Percentiles rank a stretch among this genome's conserved stretches.
These are phyloP conservation scores for Malassezia japonica DNA, from an alignment of 1,284 basidiomycete species.

Conservation along the genomic window DNA sequence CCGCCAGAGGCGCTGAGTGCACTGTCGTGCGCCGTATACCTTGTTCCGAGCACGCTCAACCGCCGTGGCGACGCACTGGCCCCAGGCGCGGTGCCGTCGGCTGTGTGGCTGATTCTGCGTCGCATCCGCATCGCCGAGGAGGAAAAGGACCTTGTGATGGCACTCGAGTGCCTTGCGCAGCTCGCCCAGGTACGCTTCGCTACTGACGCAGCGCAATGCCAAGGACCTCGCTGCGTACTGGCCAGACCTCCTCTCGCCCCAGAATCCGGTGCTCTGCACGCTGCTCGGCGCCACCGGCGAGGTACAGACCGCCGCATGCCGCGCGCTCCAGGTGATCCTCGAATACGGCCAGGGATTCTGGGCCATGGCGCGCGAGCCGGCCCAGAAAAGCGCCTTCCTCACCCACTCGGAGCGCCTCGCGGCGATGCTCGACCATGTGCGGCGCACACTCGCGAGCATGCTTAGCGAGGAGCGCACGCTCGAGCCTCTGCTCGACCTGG, in stretches of 20 bases:
- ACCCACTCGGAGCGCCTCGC: slow-evolving; percentile 12
- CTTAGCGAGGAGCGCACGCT: background rate
- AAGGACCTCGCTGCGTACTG: slow-evolving; percentile 2
- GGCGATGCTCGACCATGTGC: background rate
- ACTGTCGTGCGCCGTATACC: no score
- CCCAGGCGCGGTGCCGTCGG: background rate
- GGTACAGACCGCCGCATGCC: background rate
- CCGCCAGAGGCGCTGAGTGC: no score
- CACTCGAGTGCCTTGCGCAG: background rate
- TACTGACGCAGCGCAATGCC: background rate
- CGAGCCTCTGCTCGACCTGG: background rate
- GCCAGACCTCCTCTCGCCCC: background rate
- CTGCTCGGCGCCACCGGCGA: background rate
- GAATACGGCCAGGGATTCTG: slow-evolving; percentile 2
- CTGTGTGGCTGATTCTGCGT: background rate
- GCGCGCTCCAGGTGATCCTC: background rate
- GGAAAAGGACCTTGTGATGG: no score
- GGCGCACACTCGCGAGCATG: background rate
- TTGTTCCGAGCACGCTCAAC: no score
- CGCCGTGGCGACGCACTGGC: background rate
- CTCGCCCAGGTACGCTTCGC: background rate
- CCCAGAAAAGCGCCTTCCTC: slow-evolving; percentile 1
- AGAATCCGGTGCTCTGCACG: background rate
- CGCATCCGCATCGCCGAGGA: no score
- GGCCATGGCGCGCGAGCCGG: slow-evolving; percentile 9